Evolutionary conservation across 768 basidiomycete genomes (phyloP), one percentile per base, ranked within the genome.

Genomic region (Phanerodontia chrysosporium): DNA sequence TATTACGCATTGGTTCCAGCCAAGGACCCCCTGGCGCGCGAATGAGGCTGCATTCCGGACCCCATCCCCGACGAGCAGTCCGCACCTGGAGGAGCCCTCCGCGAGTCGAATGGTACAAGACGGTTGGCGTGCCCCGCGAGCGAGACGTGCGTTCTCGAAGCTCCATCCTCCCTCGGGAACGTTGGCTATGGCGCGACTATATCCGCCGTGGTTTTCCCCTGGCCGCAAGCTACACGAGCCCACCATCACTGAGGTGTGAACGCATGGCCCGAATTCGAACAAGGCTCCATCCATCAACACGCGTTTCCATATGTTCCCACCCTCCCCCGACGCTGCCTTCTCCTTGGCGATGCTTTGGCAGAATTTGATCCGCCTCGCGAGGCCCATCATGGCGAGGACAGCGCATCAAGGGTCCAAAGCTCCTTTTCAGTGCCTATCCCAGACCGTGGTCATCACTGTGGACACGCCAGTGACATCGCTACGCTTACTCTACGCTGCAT

Each of bases 1-100:
- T 63, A 62, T 66, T 57, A 57, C 65, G 60, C 65, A 53, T 61
- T 61, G 60, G 46, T 64, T 52, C 60, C 62, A 59, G 49, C 56
- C 39, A 58, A 45, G 58, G 65, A 53, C 61, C 49, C 51, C 55
- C 45, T 46, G 12, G 16, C 30, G 32, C 28, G 51, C 28, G 32
- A 35, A 9, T 59, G 49, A 24, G 63, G 61, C 58, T 60, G 29
- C 59, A 57, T 59, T 58, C 51, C 13, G 24, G 45, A 13, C 48
- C 56, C 46, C 16, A 24, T 52, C 45, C 48, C 39, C 58, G 59
- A 59, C 61, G 59, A 55, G 36, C 56, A 13, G 28, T 22, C 49
- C 30, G 18, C 21, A 13, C 30, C 49, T 30, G 49, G 49, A 30
- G 28, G 49, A 32, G 28, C 22, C 49, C 49, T 51, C n/a, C 28